Conservation (phyloP, 2,329 filamentous ascomycete genomes). For the Ophiostoma sp. region DNA sequence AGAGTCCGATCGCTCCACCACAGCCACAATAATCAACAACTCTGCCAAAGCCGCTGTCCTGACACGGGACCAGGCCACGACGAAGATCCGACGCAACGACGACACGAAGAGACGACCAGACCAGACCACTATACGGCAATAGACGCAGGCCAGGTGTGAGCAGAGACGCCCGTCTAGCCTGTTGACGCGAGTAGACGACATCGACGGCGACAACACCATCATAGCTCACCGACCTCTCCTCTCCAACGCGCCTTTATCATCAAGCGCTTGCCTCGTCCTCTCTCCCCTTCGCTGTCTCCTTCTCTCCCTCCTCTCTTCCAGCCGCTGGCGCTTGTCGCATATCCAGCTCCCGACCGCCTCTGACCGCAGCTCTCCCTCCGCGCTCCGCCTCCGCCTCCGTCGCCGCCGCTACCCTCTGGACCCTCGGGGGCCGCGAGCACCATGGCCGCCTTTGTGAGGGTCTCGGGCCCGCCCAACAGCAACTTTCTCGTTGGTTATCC, state of each 20-base stretch:
- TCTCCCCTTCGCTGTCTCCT: background rate
- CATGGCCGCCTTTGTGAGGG: slow-evolving; percentile 68
- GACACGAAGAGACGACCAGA: background rate
- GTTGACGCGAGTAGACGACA: background rate
- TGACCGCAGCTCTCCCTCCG: background rate
- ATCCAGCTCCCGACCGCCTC: background rate
- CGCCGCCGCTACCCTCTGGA: slow-evolving; percentile 18
- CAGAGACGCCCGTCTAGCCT: background rate
- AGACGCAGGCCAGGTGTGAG: background rate
- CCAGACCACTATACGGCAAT: background rate
- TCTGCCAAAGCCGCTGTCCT: background rate
- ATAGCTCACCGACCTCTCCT: background rate
- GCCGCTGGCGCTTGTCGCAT: slow-evolving; percentile 16
- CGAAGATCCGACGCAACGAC: background rate
- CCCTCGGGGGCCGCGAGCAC: slow-evolving; percentile 29
- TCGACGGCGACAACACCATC: background rate
- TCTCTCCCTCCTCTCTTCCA: background rate
- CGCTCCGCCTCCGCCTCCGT: background rate
- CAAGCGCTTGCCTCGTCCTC: background rate
- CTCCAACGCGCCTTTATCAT: background rate
- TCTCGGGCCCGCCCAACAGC: slow-evolving; percentile 95
- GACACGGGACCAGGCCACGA: background rate
- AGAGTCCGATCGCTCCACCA: slow-evolving; percentile 15
- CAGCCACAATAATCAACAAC: background rate
- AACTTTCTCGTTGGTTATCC: slow-evolving; percentile 96